Evolutionary conservation across 2,329 filamentous ascomycete genomes (phyloP).

Genomic region (Hymenoscyphus salicellus): DNA sequence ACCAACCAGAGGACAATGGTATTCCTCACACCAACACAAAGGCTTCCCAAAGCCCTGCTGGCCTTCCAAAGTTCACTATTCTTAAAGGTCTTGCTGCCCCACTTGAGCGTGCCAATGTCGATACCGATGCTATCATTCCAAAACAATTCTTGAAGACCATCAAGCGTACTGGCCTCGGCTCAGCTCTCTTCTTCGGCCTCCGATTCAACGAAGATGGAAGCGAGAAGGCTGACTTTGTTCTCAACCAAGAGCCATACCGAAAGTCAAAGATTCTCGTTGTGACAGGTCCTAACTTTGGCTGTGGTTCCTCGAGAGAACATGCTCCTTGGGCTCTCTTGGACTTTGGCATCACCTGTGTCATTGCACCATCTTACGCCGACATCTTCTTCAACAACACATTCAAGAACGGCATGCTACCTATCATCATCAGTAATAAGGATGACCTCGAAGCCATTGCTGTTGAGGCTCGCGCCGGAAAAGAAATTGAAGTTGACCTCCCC

Average conservation of each 20-base stretch:
- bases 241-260: conserved; percentile 87
- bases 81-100: conserved; percentile 86
- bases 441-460: conserved; percentile 68
- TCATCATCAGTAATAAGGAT: conserved; percentile 66
- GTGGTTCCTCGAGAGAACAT: conserved; percentile 88
- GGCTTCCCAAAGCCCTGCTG: conserved; percentile 50
- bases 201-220: conserved; percentile 71
- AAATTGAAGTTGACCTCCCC: conserved; percentile 85
- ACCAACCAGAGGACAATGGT: conserved; percentile 61
- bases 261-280: conserved; percentile 84
- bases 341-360: conserved; percentile 92
- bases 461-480: conserved; percentile 74
- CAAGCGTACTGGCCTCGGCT: conserved; percentile 90
- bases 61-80: conserved; percentile 78
- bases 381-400: conserved; percentile 99
- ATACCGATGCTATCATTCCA: conserved; percentile 98
- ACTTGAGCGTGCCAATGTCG: conserved; percentile 83
- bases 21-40: conserved; percentile 62
- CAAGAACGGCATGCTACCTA: conserved; percentile 98
- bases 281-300: conserved; percentile 92
- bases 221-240: conserved; percentile 77
- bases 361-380: conserved; percentile 84
- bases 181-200: conserved; percentile 81
- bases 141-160: conserved; percentile 99
- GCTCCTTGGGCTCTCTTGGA: conserved; percentile 95